Evolutionary conservation across 2,329 filamentous ascomycete genomes (phyloP).

Genomic region (Sordariomycetes sp.): DNA sequence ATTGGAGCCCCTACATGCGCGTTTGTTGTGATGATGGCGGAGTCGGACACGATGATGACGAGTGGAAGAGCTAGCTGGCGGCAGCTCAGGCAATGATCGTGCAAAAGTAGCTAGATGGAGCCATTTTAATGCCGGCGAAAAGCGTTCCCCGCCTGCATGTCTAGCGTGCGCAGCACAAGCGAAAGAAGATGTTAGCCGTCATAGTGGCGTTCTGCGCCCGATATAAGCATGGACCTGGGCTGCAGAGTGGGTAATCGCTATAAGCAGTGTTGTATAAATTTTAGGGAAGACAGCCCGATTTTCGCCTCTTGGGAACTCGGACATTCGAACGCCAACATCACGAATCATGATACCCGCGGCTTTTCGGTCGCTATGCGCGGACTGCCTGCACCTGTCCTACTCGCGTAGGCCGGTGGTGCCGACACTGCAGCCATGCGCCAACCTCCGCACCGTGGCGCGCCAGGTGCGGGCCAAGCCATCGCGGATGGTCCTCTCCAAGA

Average conservation of each 20-base stretch:
- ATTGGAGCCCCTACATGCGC: neutral
- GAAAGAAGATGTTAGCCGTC: neutral
- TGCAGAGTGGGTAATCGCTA: neutral
- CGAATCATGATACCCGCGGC: constrained; percentile 1
- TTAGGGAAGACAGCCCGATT: neutral
- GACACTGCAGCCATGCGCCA: neutral
- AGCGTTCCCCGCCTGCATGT: neutral
- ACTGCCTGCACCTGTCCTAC: neutral
- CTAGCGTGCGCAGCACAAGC: neutral
- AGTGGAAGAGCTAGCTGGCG: neutral
- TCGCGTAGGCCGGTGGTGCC: neutral
- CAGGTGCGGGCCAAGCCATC: constrained; percentile 23
- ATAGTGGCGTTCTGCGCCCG: neutral
- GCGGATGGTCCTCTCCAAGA: constrained; percentile 48
- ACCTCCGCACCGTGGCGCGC: neutral
- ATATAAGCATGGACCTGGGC: neutral
- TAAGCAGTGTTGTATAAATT: neutral
- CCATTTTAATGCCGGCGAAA: constrained; percentile 4
- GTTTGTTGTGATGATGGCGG: neutral
- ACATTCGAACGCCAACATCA: neutral
- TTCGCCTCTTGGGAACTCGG: neutral
- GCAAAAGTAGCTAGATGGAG: neutral
- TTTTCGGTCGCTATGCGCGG: constrained; percentile 1
- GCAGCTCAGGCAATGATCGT: neutral
- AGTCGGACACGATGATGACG: neutral